These are phyloP conservation scores for Penicillium argentinense DNA, from an alignment of 495 filamentous ascomycete genomes.

Conservation along the genomic window DNA sequence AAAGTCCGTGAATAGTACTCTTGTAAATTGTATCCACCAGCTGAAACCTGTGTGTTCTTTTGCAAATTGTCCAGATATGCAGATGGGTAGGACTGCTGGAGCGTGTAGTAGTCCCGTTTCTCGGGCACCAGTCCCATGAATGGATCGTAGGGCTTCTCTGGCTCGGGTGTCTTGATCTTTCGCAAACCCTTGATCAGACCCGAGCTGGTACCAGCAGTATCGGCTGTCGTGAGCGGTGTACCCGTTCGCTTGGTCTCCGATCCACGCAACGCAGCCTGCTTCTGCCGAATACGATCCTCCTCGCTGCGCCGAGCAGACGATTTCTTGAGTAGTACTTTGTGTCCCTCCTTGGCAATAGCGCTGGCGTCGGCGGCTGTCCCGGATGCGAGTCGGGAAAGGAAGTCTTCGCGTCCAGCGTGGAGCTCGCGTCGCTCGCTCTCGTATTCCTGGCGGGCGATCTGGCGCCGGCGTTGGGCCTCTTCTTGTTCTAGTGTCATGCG, in stretches of 20 bases:
- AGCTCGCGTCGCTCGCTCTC: slow-evolving; percentile 65
- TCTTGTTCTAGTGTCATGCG: slow-evolving; percentile 72
- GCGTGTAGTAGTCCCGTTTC: slow-evolving; percentile 63
- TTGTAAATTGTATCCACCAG: slow-evolving; percentile 77
- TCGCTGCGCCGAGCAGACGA: slow-evolving; percentile 52
- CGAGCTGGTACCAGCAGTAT: slow-evolving; percentile 30
- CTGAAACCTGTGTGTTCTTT: slow-evolving; percentile 58
- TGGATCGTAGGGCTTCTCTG: slow-evolving; percentile 83
- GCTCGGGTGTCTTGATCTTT: slow-evolving; percentile 56
- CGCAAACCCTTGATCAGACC: slow-evolving; percentile 73
- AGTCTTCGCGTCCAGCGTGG: slow-evolving; percentile 59
- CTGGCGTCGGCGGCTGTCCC: slow-evolving; percentile 49
- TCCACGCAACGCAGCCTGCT: slow-evolving; percentile 41
- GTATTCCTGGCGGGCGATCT: slow-evolving; percentile 56
- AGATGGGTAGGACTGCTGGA: slow-evolving; percentile 65
- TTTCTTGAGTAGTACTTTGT: slow-evolving; percentile 71
- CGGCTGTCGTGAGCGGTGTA: slow-evolving; percentile 22
- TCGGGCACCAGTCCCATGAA: slow-evolving; percentile 71
- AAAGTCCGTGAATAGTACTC: slow-evolving; percentile 80
- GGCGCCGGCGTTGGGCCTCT: slow-evolving; percentile 52
- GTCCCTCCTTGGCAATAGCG: slow-evolving; percentile 51
- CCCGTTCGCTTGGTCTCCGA: slow-evolving; percentile 34
- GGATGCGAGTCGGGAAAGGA: slow-evolving; percentile 51
- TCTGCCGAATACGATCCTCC: slow-evolving; percentile 48
- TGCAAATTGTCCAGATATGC: slow-evolving; percentile 63